These are phyloP conservation scores for Zygnema circumcarinatum DNA, from an alignment of 139 green algal species.

Conservation along the genomic window DNA sequence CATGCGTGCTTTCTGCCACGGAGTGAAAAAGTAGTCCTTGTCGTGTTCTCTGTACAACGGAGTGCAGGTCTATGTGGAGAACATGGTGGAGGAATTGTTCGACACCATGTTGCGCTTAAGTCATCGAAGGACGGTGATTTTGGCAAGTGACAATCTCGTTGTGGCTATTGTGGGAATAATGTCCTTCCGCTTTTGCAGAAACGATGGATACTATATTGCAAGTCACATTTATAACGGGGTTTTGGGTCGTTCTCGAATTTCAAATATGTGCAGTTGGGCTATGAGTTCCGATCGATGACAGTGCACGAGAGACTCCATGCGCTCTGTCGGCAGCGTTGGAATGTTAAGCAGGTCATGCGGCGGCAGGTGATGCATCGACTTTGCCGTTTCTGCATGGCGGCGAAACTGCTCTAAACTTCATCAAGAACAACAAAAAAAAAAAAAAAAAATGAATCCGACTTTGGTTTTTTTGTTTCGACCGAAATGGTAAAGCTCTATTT, in stretches of 20 bases:
- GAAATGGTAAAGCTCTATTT: background rate
- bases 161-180: background rate
- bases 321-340: constrained; percentile 69
- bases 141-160: background rate
- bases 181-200: background rate
- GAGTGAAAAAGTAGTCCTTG: too few relatives aligned
- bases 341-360: constrained; percentile 63
- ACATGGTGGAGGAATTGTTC: constrained; percentile 72
- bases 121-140: constrained; percentile 53
- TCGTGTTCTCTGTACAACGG: too few relatives aligned
- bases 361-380: background rate
- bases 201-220: background rate
- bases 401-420: background rate
- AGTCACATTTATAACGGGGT: background rate
- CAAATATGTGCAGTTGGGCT: constrained; percentile 64
- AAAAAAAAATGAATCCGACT: background rate
- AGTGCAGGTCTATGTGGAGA: constrained; percentile 85
- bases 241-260: background rate
- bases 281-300: constrained; percentile 78
- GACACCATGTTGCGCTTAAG: constrained; percentile 68
- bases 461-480: background rate
- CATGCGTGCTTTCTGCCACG: too few relatives aligned
- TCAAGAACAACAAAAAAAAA: background rate
- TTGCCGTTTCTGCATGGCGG: background rate
- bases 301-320: constrained; percentile 77